Evolutionary conservation across 306 rosid species (phyloP).

Genomic region (Sesbania bispinosa): DNA sequence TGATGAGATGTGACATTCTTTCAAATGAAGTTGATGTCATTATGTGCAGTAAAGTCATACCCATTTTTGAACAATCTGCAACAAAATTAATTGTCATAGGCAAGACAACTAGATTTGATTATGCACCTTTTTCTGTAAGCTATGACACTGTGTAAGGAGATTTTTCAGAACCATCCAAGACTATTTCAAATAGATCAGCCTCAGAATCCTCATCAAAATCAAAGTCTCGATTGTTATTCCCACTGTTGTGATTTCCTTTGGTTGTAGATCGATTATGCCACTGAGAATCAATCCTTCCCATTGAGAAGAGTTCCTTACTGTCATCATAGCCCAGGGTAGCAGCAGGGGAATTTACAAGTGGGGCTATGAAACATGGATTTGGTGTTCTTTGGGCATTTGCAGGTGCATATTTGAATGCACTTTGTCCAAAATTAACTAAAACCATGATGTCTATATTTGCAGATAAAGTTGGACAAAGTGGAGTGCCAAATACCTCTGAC

Average conservation of each 20-base stretch:
- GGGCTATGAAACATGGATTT: slow-evolving; percentile 79
- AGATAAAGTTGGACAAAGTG: slow-evolving; percentile 68
- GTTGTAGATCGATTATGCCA: slow-evolving; percentile 41
- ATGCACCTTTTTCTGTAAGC: neutral
- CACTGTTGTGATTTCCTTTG: slow-evolving; percentile 37
- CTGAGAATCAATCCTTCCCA: slow-evolving; percentile 84
- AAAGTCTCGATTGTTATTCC: neutral
- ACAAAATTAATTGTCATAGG: neutral
- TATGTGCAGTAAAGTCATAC: slow-evolving; percentile 6
- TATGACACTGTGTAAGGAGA: slow-evolving; percentile 7
- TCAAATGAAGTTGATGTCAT: neutral
- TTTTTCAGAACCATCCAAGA: slow-evolving; percentile 40
- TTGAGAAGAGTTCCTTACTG: slow-evolving; percentile 88
- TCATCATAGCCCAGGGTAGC: slow-evolving; percentile 65
- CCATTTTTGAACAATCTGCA: neutral
- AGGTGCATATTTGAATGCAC: slow-evolving; percentile 68
- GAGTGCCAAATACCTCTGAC: slow-evolving; percentile 67
- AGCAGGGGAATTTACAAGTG: slow-evolving; percentile 38
- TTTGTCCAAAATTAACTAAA: slow-evolving; percentile 78
- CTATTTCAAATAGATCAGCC: slow-evolving; percentile 48
- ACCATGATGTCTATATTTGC: slow-evolving; percentile 55
- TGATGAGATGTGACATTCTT: neutral
- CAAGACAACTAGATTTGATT: neutral
- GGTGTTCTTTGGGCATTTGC: slow-evolving; percentile 84
- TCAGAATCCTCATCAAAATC: slow-evolving; percentile 42